Base-by-base conservation (phyloP, 306 rosid genomes). In the Prunus mongolica region DNA sequence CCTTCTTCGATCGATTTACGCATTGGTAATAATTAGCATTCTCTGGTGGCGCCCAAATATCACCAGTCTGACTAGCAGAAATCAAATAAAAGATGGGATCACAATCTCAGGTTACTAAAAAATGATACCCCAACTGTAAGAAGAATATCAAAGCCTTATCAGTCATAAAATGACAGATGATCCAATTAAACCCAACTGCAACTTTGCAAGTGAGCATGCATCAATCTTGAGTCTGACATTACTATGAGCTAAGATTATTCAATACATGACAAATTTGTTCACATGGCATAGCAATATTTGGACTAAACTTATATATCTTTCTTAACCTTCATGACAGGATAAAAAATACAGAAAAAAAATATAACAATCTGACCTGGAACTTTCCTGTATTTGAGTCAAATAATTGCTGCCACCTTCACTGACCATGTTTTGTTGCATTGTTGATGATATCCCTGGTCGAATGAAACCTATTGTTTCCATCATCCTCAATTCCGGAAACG, bases 11-110 rank as follows among this genome's bases (percentile, higher is more conserved):
- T 79, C 70, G 70, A 71, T 4, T 44, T 56, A 84, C 65, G 82
- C 96, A 91, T 73, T 85, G 86, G 76, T 27, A 5, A 71, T 75
- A 86, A 56, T 76, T 78, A 19, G 46, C 65, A 74, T 84, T 72
- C 0, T 79, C 22, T 24, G 93, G 90, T 57, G 79, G 88, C 88
- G 38, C 76, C 93, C 96, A 91, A 22, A 91, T 73, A 47, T 86
- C 86, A 25, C 54, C 76, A 81, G 74, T 80, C 90, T 86, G 87
- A 75, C 86, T 80, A 83, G 80, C 87, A 84, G 52, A 82, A 67
- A 86, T 65, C 32, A 86, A 73, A 84, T 3, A 20, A 74, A 79
- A 79, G 28, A 54, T 76, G 63, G 73, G 72, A 78, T 89, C 82
- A 89, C 64, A 68, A 81, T 76, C 51, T 32, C 28, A 30, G 20